Percentiles rank a stretch among this genome's conserved stretches.
These are phyloP conservation scores for Fusarium sp. DNA, from an alignment of 2,329 filamentous ascomycete genomes.

Conservation along the genomic window DNA sequence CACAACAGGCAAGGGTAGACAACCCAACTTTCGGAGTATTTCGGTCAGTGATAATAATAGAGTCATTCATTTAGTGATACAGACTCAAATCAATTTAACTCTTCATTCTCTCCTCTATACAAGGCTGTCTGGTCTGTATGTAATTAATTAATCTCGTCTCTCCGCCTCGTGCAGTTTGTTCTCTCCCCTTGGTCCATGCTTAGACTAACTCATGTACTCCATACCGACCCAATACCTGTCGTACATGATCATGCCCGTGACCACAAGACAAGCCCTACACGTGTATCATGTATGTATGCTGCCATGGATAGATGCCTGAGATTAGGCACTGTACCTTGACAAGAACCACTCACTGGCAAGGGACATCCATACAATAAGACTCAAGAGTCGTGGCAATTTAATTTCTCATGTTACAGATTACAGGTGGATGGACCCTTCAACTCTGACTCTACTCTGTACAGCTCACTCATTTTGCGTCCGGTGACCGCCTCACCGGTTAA, in stretches of 20 bases:
- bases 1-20: conserved; percentile 17
- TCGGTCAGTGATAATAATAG: conserved; percentile 17
- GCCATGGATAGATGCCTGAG: conserved; percentile 6
- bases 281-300: not conserved
- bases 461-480: conserved; percentile 25
- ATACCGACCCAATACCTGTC: not conserved
- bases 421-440: not conserved
- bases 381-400: not conserved
- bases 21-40: conserved; percentile 38
- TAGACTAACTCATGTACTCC: conserved; percentile 13
- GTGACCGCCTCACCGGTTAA: conserved; percentile 38
- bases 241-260: conserved; percentile 8
- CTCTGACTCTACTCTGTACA: conserved; percentile 24
- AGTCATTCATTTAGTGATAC: no score
- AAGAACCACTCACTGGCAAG: not conserved
- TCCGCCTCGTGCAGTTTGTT: conserved; percentile 6
- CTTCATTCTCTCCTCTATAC: not conserved
- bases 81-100: not conserved
- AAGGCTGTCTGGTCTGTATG: conserved; percentile 8
- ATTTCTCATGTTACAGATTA: not conserved
- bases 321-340: conserved; percentile 19
- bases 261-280: conserved; percentile 12
- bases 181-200: conserved; percentile 18
- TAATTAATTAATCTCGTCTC: conserved; percentile 17
- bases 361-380: not conserved